phyloP scores from a whole-genome alignment of 2,329 filamentous ascomycete genomes.

The Cytospora mali region DNA sequence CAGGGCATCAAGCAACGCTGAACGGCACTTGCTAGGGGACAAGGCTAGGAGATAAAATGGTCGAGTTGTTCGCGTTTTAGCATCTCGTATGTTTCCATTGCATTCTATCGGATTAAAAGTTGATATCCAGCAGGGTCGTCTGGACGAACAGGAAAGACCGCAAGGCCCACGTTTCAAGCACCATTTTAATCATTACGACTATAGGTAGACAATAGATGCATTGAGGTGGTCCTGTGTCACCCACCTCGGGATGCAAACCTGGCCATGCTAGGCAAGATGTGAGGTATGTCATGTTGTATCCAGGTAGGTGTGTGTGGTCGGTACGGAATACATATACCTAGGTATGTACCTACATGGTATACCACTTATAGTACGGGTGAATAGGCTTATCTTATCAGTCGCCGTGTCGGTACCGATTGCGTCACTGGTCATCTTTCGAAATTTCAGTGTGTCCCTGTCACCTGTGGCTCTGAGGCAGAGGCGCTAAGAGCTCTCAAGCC shows the following conservation, averaged over 20 bases:
- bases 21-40: neutral
- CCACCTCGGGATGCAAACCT: neutral
- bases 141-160: neutral
- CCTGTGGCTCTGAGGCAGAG: conserved; percentile 1
- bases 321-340: neutral
- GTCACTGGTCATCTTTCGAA: conserved; percentile 19
- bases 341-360: neutral
- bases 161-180: neutral
- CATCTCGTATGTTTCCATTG: conserved; percentile 1
- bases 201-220: neutral
- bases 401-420: conserved; percentile 16
- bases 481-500: conserved; percentile 23
- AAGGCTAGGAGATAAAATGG: neutral
- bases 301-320: neutral
- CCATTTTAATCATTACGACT: neutral
- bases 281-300: too few species aligned
- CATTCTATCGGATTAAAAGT: conserved; percentile 6
- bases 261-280: too few species aligned
- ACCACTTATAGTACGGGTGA: neutral
- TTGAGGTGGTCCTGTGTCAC: neutral
- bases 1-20: conserved; percentile 39
- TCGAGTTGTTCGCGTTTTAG: neutral
- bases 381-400: conserved; percentile 21
- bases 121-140: conserved; percentile 18
- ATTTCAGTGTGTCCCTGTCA: conserved; percentile 7